phyloP scores from a whole-genome alignment of 768 basidiomycete genomes.

The Tylopilus vinaceipallidus region DNA sequence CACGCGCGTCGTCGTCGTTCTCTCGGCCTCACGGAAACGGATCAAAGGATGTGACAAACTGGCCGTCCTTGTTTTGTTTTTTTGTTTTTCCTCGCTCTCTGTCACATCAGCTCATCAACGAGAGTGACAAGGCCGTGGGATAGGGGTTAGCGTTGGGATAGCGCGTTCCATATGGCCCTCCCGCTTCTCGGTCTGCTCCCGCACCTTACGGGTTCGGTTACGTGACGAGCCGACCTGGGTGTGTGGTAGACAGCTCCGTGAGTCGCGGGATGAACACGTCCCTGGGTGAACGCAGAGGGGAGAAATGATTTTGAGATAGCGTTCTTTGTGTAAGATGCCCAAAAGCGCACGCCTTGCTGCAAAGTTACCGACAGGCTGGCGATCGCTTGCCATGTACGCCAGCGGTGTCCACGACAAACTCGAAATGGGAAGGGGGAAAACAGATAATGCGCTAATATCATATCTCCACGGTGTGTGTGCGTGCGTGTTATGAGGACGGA shows the following conservation, averaged over 20 bases:
- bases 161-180: background rate
- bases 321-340: background rate
- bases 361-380: conserved; percentile 18
- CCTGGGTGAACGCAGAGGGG: conserved; percentile 1
- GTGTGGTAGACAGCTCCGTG: background rate
- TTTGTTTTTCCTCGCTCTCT: background rate
- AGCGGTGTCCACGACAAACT: background rate
- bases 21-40: background rate
- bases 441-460: background rate
- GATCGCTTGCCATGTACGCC: background rate
- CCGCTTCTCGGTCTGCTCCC: background rate
- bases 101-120: background rate
- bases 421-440: background rate
- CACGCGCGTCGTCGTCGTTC: background rate
- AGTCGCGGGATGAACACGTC: conserved; percentile 11
- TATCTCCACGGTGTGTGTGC: background rate
- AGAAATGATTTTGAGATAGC: conserved; percentile 5
- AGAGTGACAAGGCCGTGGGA: background rate
- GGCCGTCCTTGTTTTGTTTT: background rate
- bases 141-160: background rate
- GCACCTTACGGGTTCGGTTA: background rate
- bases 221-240: background rate
- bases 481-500: background rate
- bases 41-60: conserved; percentile 1
- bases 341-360: background rate